Evolutionary conservation across 352 stramenopile species (phyloP).

Genomic region (Phytopythium vexans): DNA sequence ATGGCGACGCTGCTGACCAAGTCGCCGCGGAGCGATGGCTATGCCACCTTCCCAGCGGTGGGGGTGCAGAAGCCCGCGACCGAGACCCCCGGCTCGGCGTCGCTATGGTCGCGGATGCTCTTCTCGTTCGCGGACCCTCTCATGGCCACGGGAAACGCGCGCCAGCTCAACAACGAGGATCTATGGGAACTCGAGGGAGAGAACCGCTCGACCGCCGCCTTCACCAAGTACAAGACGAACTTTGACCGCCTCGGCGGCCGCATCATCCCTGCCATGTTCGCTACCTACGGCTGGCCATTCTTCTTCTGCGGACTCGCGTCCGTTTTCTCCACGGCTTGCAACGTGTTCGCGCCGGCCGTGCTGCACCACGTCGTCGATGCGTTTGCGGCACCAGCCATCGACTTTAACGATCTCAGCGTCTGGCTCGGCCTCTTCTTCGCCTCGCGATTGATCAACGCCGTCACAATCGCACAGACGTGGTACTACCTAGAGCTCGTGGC

Average conservation of each 20-base stretch:
- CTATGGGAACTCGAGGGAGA: constrained; percentile 15
- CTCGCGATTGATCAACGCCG: constrained; percentile 22
- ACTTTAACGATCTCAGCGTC: constrained; percentile 18
- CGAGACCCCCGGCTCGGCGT: too few relatives aligned
- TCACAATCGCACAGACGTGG: constrained; percentile 17
- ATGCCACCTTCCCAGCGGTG: too few relatives aligned
- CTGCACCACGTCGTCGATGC: constrained; percentile 44
- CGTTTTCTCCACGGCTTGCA: constrained; percentile 25
- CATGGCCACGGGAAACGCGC: constrained; percentile 22
- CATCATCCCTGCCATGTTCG: constrained; percentile 21
- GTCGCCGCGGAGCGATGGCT: too few relatives aligned
- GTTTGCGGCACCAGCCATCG: constrained; percentile 16
- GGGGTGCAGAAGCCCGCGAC: too few relatives aligned
- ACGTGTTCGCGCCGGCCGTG: constrained; percentile 37
- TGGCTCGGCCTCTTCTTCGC: constrained; percentile 46
- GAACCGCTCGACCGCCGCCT: constrained; percentile 14
- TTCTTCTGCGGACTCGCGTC: constrained; percentile 21
- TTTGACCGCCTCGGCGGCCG: constrained; percentile 13
- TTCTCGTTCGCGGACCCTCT: constrained; percentile 24
- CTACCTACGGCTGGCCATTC: constrained; percentile 25
- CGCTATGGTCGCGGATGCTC: constrained; percentile 16
- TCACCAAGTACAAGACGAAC: constrained; percentile 14
- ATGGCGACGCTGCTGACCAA: too few relatives aligned
- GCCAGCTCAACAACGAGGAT: constrained; percentile 22
- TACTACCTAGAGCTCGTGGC: constrained; percentile 28